Base-by-base conservation (phyloP, 1,284 basidiomycete genomes). In the Ganoderma boninense region DNA sequence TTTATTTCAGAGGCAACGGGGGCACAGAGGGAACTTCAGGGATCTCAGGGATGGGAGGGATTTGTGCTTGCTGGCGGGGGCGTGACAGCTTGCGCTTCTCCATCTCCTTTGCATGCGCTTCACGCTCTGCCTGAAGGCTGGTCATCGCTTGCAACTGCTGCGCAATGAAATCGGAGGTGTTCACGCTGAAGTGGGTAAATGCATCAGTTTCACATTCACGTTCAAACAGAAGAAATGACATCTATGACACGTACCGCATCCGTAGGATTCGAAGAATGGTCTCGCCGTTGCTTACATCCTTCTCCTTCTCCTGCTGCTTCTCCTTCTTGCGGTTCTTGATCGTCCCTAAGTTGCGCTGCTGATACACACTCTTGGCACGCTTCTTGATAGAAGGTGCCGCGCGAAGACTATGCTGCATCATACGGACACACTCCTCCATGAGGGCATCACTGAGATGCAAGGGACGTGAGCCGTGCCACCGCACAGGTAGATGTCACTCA, bases 361-460 rank as follows among this genome's bases (percentile, higher is more conserved):
- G 86, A 75, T 96, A 93, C 42, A 98, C 94, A 70, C 95, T 95
- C 87, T 98, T 99, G 5, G 92, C 92, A 5, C 96, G 92, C 80
- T 94, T 95, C 85, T 92, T 93, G 71, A 95, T 86, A n/a, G 91
- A 89, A 2, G 93, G 89, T 5, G 23, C 90, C 87, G 90, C 88
- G 14, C 90, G 88, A 61, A 98, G 83, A 44, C 87, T 93, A 81
- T 90, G 91, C 80, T 94, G 95, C 93, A 92, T 97, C 87, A 95
- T 93, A 4, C 95, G 90, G 42, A 98, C 96, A 77, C 97, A 98
- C 83, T 98, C 97, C 80, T 98, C 95, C 96, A 97, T 97, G 46
- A 97, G 84, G 18, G 91, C 92, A 78, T 97, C 96, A 56, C 94
- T 96, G 77, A 23, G 64, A 52, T 54, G 54, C 32, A 49, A 18